phyloP scores from a whole-genome alignment of 805 yeast genomes.

The Aciculoconidium aculeatum region DNA sequence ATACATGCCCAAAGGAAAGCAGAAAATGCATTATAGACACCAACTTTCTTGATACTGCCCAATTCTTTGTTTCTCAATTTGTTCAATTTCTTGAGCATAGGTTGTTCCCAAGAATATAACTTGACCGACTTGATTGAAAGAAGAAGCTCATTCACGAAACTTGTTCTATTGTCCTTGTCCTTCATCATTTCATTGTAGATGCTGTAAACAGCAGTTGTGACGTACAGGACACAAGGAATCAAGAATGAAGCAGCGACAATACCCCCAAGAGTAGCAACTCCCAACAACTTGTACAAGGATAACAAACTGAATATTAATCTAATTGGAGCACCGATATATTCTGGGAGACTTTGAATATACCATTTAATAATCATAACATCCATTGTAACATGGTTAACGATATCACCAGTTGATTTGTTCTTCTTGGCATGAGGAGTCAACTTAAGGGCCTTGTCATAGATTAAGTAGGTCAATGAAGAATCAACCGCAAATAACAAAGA shows the following conservation, averaged over 20 bases:
- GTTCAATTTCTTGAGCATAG: conserved; percentile 29
- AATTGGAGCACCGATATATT: conserved; percentile 19
- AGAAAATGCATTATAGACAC: conserved; percentile 27
- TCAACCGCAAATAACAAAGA: conserved; percentile 12
- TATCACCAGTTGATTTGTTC: conserved; percentile 28
- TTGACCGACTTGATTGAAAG: conserved; percentile 34
- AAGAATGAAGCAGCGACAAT: conserved; percentile 24
- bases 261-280: conserved; percentile 34
- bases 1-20: conserved; percentile 33
- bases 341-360: conserved; percentile 14
- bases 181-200: conserved; percentile 25
- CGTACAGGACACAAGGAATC: conserved; percentile 25
- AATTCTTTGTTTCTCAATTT: conserved; percentile 32
- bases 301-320: conserved; percentile 20
- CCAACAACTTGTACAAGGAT: conserved; percentile 29
- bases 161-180: conserved; percentile 31
- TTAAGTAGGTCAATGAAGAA: conserved; percentile 18
- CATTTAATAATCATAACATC: conserved; percentile 17
- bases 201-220: conserved; percentile 20
- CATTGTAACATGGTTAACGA: conserved; percentile 27
- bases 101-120: conserved; percentile 38
- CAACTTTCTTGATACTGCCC: conserved; percentile 20
- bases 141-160: conserved; percentile 33
- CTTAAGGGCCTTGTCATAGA: conserved; percentile 23
- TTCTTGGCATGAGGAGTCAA: conserved; percentile 28